Evolutionary conservation across 345 rosid genomes (phyloP).

Genomic region (Carallia pectinifolia): DNA sequence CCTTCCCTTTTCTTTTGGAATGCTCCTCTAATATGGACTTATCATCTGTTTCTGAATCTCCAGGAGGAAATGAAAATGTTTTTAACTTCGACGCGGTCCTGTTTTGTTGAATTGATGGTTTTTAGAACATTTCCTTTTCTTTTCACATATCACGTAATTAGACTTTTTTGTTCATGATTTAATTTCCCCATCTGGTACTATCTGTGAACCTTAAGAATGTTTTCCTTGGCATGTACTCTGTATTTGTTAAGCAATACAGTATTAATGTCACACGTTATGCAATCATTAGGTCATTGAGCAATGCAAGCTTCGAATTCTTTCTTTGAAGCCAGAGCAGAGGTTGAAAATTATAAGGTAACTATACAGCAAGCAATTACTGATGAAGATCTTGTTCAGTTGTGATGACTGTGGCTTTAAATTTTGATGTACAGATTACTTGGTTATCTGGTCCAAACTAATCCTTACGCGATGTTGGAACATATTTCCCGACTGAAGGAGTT

Average conservation of each 20-base stretch:
- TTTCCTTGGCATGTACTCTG: background rate
- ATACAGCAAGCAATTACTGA: background rate
- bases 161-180: too few relatives aligned
- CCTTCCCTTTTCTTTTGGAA: too few relatives aligned
- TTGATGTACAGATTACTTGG: constrained; percentile 56
- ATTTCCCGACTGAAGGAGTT: constrained; percentile 72
- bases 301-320: constrained; percentile 71
- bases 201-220: too few relatives aligned
- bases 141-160: too few relatives aligned
- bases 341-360: constrained; percentile 56
- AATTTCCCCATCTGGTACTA: too few relatives aligned
- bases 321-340: constrained; percentile 65
- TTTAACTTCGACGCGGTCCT: background rate
- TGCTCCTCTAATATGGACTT: too few relatives aligned
- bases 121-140: background rate
- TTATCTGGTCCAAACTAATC: constrained; percentile 51
- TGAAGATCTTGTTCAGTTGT: constrained; percentile 5
- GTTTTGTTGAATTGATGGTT: background rate
- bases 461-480: constrained; percentile 62
- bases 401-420: constrained; percentile 14
- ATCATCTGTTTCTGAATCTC: background rate
- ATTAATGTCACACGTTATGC: constrained; percentile 1
- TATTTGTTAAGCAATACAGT: background rate
- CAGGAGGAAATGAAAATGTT: background rate
- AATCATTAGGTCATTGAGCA: constrained; percentile 69